Evolutionary conservation across 352 stramenopile genomes (phyloP), one percentile per base, ranked within the genome.

Genomic region (Globisporangium barbulae): DNA sequence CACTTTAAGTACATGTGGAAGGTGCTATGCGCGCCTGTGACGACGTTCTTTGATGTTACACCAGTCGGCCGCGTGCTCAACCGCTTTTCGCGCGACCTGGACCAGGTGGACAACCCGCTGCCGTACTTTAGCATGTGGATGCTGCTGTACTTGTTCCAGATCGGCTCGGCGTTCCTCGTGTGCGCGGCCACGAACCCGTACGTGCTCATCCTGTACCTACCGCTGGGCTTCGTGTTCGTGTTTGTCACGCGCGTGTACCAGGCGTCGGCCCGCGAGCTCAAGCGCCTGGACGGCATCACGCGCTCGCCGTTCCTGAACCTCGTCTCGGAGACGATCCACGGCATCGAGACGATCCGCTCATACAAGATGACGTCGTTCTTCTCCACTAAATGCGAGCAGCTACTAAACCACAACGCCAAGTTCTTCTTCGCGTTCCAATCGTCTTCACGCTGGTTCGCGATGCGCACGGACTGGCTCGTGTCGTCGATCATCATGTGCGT

Each of bases 271-370:
- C 72, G 75, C 9, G 94, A 98, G 64, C 70, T 98, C n/a, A 97
- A 98, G 76, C 83, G 96, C 15, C 75, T 98, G 15, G 96, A 99
- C 67, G 83, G 84, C 15, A 72, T 98, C 64, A 81, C 69, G 25
- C 69, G 75, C 22, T 75, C 86, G 52, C 96, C 96, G 17, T 89
- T 99, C 42, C 97, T 98, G 64, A 84, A 87, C 13, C 73, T 97
- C 53, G 75, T 98, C 13, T 76, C 79, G 2, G 93, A 99, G 78
- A 98, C 81, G 33, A 71, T 99, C 22, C 80, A 83, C 62, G 97
- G 97, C 33, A 79, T 98, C 39, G 64, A 89, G 2, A 98, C 85
- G 10, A 98, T 98, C 30, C 85, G 94, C 55, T 74, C 83, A 28
- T 91, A 53, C 37, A 39, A 19, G 7, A 62, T 62, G 61, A 52